phyloP scores from a whole-genome alignment of 1,284 basidiomycete genomes.

The Stygiomarasmius scandens region DNA sequence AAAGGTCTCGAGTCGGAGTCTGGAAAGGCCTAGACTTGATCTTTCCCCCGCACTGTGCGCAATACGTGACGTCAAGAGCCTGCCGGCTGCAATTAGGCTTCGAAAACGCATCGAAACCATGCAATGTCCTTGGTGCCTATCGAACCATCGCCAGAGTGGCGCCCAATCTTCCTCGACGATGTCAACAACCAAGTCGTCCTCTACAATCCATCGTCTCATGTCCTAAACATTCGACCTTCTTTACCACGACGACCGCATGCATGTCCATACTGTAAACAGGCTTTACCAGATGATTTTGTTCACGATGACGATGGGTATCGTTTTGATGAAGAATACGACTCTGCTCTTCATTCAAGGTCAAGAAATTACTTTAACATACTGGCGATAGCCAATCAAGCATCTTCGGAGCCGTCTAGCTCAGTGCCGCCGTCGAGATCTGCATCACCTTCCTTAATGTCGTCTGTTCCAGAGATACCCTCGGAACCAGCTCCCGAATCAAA shows the following conservation, averaged over 20 bases:
- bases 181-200: conserved; percentile 85
- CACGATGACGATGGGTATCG: conserved; percentile 9
- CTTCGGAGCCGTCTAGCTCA: conserved; percentile 60
- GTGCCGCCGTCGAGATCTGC: conserved; percentile 54
- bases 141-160: conserved; percentile 49
- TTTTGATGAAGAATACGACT: conserved; percentile 15
- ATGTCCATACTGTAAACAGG: conserved; percentile 75
- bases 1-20: no score
- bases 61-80: no score
- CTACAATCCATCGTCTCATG: conserved; percentile 86
- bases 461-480: conserved; percentile 12
- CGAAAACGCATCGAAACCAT: no score
- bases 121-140: conserved; percentile 16
- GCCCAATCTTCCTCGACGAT: conserved; percentile 73
- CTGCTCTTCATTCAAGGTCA: conserved; percentile 38
- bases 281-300: conserved; percentile 46
- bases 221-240: conserved; percentile 64
- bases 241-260: conserved; percentile 30
- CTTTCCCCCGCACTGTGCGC: no score
- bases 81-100: no score
- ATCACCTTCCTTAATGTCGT: conserved; percentile 15
- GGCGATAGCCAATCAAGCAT: conserved; percentile 67
- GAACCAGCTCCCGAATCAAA: conserved; percentile 23
- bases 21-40: no score
- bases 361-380: conserved; percentile 78